Conservation (phyloP, 2,329 filamentous ascomycete genomes). For the Fusarium subtropicale region DNA sequence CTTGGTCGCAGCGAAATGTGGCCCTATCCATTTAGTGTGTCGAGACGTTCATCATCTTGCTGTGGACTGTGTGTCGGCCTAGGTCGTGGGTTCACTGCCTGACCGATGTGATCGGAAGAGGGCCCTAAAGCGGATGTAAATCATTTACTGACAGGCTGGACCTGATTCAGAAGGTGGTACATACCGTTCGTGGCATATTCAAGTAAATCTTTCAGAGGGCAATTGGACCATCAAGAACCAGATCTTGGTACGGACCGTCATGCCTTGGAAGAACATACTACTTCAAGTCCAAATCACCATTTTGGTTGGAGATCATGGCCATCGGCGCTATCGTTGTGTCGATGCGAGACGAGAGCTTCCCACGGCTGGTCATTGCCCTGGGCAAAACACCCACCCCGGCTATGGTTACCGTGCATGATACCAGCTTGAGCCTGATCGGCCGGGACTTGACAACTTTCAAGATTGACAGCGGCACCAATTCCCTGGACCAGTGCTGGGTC, state of each 20-base stretch:
- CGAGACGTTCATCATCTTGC: conserved; percentile 1
- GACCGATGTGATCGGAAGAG: conserved; percentile 12
- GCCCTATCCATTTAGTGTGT: conserved; percentile 3
- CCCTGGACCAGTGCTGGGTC: conserved; percentile 21
- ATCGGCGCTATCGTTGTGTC: conserved; percentile 10
- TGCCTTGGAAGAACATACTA: conserved; percentile 15
- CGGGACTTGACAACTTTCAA: conserved; percentile 29
- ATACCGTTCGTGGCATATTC: neutral
- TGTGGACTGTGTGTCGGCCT: neutral
- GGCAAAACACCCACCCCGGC: conserved; percentile 14
- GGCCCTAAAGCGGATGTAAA: conserved; percentile 5
- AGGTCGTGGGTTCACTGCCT: neutral
- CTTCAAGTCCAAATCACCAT: neutral
- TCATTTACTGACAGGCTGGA: neutral
- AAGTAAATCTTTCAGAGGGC: neutral
- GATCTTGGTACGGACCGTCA: neutral
- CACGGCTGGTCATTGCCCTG: conserved; percentile 6
- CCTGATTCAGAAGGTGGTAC: conserved; percentile 4
- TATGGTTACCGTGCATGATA: conserved; percentile 3
- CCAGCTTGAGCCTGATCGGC: conserved; percentile 28
- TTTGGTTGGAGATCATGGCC: conserved; percentile 15
- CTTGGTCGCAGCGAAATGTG: conserved; percentile 2
- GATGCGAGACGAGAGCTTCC: conserved; percentile 5
- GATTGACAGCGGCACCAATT: conserved; percentile 26
- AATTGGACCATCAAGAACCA: neutral